Evolutionary conservation across 352 stramenopile genomes (phyloP).

Genomic region (Phytophthora pinifolia): DNA sequence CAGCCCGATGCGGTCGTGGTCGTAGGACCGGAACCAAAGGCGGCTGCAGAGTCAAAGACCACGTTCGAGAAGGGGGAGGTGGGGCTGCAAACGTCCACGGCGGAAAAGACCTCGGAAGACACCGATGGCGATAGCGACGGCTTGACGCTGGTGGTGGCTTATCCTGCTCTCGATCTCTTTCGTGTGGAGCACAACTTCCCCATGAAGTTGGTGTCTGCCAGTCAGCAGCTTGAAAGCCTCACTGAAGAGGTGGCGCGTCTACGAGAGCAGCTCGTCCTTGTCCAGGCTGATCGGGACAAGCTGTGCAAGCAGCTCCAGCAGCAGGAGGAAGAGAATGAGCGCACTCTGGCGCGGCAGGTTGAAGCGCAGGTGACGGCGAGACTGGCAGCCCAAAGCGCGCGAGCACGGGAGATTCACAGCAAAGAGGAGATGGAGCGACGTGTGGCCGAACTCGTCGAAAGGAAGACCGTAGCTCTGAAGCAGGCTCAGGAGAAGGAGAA

Average conservation of each 20-base stretch:
- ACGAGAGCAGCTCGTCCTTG: conserved; percentile 12
- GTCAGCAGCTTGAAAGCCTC: conserved; percentile 16
- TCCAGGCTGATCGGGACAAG: conserved; percentile 20
- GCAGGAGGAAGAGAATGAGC: conserved; percentile 26
- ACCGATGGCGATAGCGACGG: neutral
- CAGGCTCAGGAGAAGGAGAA: conserved; percentile 12
- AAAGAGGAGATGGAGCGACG: conserved; percentile 13
- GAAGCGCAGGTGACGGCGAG: conserved; percentile 12
- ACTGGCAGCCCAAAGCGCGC: conserved; percentile 3
- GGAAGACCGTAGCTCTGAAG: conserved; percentile 3
- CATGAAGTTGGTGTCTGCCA: conserved; percentile 25
- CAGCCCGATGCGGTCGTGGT: conserved; percentile 17
- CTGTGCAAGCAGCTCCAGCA: conserved; percentile 26
- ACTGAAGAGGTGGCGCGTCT: conserved; percentile 16
- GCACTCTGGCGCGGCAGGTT: conserved; percentile 10
- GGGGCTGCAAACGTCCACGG: conserved; percentile 27
- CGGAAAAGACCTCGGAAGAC: conserved; percentile 13
- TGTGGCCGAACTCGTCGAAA: conserved; percentile 15
- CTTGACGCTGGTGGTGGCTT: conserved; percentile 34
- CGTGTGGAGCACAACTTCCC: conserved; percentile 34
- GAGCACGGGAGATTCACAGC: conserved; percentile 3
- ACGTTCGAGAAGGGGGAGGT: conserved; percentile 33
- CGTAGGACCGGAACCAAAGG: conserved; percentile 19
- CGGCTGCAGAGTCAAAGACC: conserved; percentile 24
- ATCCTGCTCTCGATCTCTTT: conserved; percentile 43